Percentiles rank a stretch among this genome's conserved stretches.
phyloP scores from a whole-genome alignment of 129 eudicot genomes.

The Flaveria linearis region DNA sequence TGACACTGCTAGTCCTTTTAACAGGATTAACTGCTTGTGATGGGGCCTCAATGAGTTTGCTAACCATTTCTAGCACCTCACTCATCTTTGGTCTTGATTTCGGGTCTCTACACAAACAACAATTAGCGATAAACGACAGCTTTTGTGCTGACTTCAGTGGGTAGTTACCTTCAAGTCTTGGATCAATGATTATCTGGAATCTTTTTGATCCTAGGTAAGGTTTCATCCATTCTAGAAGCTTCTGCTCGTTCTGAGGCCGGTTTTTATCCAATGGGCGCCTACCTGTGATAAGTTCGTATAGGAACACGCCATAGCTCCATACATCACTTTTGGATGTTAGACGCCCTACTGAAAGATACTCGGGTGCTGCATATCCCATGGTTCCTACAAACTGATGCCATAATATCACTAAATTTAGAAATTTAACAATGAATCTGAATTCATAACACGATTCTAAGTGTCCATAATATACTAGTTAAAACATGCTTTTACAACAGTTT shows the following conservation, averaged over 20 bases:
- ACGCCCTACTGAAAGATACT: slow-evolving; percentile 55
- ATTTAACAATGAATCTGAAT: background rate
- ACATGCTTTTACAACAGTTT: background rate
- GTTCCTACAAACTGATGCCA: slow-evolving; percentile 61
- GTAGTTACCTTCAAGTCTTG: slow-evolving; percentile 56
- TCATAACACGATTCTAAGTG: too few relatives aligned
- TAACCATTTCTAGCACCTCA: slow-evolving; percentile 61
- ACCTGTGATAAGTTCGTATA: slow-evolving; percentile 72
- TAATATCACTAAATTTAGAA: background rate
- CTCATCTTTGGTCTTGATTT: slow-evolving; percentile 73
- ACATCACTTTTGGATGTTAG: slow-evolving; percentile 59
- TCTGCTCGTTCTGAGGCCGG: slow-evolving; percentile 46
- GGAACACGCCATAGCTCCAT: slow-evolving; percentile 69
- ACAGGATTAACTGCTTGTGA: background rate
- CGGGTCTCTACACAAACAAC: slow-evolving; percentile 47
- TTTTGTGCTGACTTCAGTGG: slow-evolving; percentile 48
- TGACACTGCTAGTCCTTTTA: background rate
- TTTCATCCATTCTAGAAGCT: slow-evolving; percentile 57
- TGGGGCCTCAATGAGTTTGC: slow-evolving; percentile 7
- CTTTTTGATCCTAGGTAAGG: slow-evolving; percentile 48
- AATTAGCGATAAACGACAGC: slow-evolving; percentile 50
- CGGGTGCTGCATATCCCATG: slow-evolving; percentile 70
- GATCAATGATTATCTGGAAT: slow-evolving; percentile 55
- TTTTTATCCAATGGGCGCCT: slow-evolving; percentile 56
- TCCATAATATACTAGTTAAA: background rate